Base-by-base conservation (phyloP, 2,329 filamentous ascomycete species). In the Westerdykella sp. region DNA sequence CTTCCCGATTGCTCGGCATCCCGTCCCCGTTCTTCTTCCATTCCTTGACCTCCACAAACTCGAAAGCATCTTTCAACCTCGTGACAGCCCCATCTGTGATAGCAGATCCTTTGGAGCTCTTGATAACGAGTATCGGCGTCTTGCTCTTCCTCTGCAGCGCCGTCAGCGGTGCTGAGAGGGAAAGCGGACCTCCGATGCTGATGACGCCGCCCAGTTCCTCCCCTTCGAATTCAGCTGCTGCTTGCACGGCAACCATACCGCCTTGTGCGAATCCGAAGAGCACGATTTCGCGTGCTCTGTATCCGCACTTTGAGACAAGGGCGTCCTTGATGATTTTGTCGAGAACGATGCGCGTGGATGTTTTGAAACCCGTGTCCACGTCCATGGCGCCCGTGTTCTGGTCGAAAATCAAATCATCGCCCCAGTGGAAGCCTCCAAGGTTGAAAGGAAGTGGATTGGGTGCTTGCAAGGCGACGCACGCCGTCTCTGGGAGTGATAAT, bases 1-100 rank as follows among this genome's bases (percentile, higher is more conserved):
- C 90, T 10, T 94, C 88, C 41, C 84, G 75, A 61, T 76, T 84
- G 37, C 74, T 72, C n/a, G 89, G 88, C 90, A 96, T 95, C 1
- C 77, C 77, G 65, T 95, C 87, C 5, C 83, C 85, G 2, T 65
- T 67, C 59, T 83, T 80, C 57, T 56, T 63, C 67, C 67, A 69
- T 40, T 68, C 65, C 41, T 59, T 61, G 37, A 68, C 42, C 49
- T 69, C 65, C 3, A 64, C 48, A 36, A 61, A 61, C 34, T 74
- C 70, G 65, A 91, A 93, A 42, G 79, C 76, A 34, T 72, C 70
- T 62, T 80, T 84, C 30, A 89, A 69, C 44, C 76, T 71, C n/a
- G 80, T 76, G 13, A 84, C 72, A 0, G 80, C 79, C 9, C 80
- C 77, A 4, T 79, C 76, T 9, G 81, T 82, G 1, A 87, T 72